Base-by-base conservation (phyloP, 2,329 filamentous ascomycete species). In the Penicillium capsulatum region DNA sequence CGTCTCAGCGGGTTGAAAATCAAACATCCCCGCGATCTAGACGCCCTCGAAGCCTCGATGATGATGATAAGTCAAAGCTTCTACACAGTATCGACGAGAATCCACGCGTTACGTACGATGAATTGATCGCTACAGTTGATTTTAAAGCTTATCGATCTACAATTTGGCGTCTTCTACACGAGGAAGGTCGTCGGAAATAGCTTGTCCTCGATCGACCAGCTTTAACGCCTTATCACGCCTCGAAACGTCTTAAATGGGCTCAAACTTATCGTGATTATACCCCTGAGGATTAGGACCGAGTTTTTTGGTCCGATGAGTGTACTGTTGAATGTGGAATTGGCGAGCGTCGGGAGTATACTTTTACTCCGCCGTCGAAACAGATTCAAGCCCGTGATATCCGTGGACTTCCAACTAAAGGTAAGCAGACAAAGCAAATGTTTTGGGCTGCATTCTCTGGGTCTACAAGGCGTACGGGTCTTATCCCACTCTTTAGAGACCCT, bases 1-100 rank as follows among this genome's bases (percentile, higher is more conserved):
- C 40, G 11, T 36, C 36, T 9, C 19, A 30, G 17, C 27, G 35
- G 13, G 28, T 38, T 26, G 19, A 38, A 13, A 38, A 34, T 34
- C 15, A 28, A 20, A 28, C 30, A 3, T 17, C 16, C 17, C 20
- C 31, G 3, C 17, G 37, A 29, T 28, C 16, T 29, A 31, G 22
- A 30, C 31, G 37, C n/a, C 31, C 30, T 28, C 16, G 31, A 11
- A 34, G 17, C n/a, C 17, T 34, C 5, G 11, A 5, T 20, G 17
- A 22, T 20, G 31, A 34, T 19, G 31, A 34, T 34, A 20, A n/a
- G 10, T n/a, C 16, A 6, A 20, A 34, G n/a, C 13, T 34, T 19
- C 8, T 16, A 7, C 10, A 34, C 5, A 20, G 11, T 7, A 34
- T 34, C 9, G 10, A 34, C 6, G 31, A 34, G n/a, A 34, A 34